Evolutionary conservation across 306 rosid genomes (phyloP).

Genomic region (Cucurbita maxima): DNA sequence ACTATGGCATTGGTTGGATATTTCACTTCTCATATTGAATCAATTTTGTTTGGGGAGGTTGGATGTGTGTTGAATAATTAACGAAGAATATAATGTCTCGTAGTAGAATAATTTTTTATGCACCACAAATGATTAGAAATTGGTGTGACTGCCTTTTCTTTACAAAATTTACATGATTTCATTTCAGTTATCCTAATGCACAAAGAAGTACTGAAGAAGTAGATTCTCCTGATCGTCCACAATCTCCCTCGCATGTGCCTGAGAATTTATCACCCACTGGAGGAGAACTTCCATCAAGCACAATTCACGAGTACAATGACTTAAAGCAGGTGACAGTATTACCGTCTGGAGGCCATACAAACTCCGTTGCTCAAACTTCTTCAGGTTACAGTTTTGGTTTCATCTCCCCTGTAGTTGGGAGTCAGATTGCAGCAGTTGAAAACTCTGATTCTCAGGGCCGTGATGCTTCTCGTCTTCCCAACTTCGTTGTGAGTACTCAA

Average conservation of each 20-base stretch:
- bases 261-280: slow-evolving; percentile 47
- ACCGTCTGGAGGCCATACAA: slow-evolving; percentile 57
- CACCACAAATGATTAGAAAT: too few species aligned
- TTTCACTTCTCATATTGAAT: background rate
- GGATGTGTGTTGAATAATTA: too few species aligned
- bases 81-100: too few species aligned
- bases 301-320: slow-evolving; percentile 42
- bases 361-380: slow-evolving; percentile 44
- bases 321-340: slow-evolving; percentile 54
- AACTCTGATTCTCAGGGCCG: slow-evolving; percentile 68
- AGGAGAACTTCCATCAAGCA: slow-evolving; percentile 56
- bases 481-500: slow-evolving; percentile 55
- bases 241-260: slow-evolving; percentile 38
- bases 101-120: too few species aligned
- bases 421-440: slow-evolving; percentile 63
- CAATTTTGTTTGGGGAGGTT: background rate
- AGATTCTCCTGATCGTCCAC: slow-evolving; percentile 50
- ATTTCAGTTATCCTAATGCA: slow-evolving; percentile 41
- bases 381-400: slow-evolving; percentile 59
- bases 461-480: slow-evolving; percentile 60
- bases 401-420: slow-evolving; percentile 60
- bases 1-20: background rate
- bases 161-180: slow-evolving; percentile 2
- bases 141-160: background rate
- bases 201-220: slow-evolving; percentile 35